Evolutionary conservation across 371 early-diverging fungal species (phyloP), one percentile per base, ranked within the genome.

Genomic region (Enterospora canceri): DNA sequence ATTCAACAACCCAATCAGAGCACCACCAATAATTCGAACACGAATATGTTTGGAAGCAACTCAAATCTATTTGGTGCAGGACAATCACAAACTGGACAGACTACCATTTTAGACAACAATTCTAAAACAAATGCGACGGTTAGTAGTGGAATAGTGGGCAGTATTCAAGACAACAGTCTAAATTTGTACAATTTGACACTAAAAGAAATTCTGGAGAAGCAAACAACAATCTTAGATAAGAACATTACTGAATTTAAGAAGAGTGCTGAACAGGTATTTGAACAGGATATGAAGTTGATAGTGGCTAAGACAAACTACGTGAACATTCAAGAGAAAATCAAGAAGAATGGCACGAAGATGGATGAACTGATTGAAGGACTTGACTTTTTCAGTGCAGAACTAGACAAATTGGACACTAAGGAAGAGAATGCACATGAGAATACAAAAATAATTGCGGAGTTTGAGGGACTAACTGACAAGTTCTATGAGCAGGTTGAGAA

Each of bases 391-490:
- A 63, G 67, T 40, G 67, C 50, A 18, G 23, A 59, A 19, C 46
- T 71, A 12, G 34, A 66, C 1, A 47, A 31, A 15, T 4, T 65
- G 4, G 34, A 15, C 24, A 21, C 12, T 15, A 58, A 30, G 0
- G 48, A 65, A n/a, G 55, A 51, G 26, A 21, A 40, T 46, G 40
- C 8, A 40, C 8, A 12, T 8, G 61, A 65, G 26, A 32, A 63
- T 15, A 26, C 64, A 33, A 29, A 40, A 29, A 53, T 40, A 48
- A 55, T 71, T 2, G 40, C 57, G 15, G 75, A 75, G 19, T 61
- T 75, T 59, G 78, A 77, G 62, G 63, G 62, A 48, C 30, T 74
- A 5, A 54, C 49, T 40, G 75, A 75, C 61, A 56, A 72, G 18
- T 77, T 67, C 56, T 66, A 72, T 50, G 64, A 54, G 30, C 60